Percentiles rank a stretch among this genome's conserved stretches.
Conservation (phyloP, 2,329 filamentous ascomycete genomes). For the Scytalidium lignicola region DNA sequence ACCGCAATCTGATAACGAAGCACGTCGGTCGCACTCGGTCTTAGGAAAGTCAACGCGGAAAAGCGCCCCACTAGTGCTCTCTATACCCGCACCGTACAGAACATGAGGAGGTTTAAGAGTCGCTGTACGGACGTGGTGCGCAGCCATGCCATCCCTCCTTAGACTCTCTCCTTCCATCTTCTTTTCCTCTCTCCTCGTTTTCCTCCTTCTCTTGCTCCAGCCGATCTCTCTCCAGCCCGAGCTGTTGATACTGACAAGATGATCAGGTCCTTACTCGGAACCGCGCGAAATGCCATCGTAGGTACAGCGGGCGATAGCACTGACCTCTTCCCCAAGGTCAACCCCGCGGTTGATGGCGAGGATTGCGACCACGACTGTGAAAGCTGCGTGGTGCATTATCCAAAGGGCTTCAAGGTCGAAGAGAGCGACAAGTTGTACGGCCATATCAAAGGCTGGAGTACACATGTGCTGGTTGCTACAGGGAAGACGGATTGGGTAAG, state of each 20-base stretch:
- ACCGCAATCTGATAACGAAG: not conserved
- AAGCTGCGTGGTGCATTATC: slow-evolving; percentile 73
- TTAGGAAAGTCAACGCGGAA: not conserved
- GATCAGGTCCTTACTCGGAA: slow-evolving; percentile 21
- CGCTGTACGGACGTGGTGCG: not conserved
- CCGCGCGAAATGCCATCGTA: slow-evolving; percentile 19
- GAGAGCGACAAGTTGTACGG: slow-evolving; percentile 77
- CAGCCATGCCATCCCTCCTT: not conserved
- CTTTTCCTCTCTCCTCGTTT: not conserved
- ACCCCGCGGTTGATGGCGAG: slow-evolving; percentile 75
- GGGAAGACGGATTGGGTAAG: slow-evolving; percentile 92
- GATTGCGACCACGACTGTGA: slow-evolving; percentile 86
- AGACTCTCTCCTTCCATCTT: not conserved
- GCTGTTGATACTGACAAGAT: not conserved
- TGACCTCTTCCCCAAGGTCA: slow-evolving; percentile 66
- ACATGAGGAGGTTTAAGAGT: no score
- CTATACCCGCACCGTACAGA: no score
- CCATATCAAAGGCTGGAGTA: slow-evolving; percentile 78
- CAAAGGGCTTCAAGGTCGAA: slow-evolving; percentile 67
- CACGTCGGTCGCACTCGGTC: not conserved
- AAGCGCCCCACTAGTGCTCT: not conserved
- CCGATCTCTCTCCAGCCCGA: no score
- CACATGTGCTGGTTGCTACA: slow-evolving; percentile 89
- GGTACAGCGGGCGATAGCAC: slow-evolving; percentile 17
- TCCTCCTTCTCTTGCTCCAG: no score